Base-by-base conservation (phyloP, 306 rosid species). In the Rosa lucieae region DNA sequence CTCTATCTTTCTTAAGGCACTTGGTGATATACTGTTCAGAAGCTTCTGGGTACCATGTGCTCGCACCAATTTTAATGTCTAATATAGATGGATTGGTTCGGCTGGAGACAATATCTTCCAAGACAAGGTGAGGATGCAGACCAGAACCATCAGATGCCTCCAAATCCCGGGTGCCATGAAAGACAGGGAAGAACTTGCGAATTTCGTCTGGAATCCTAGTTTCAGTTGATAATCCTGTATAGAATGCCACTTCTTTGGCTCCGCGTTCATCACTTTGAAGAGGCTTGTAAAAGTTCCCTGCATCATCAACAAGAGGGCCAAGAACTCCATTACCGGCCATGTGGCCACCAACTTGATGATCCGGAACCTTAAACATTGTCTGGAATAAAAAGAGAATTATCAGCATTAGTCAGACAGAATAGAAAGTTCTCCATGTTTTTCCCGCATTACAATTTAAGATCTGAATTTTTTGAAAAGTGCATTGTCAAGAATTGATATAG, bases 281-380 rank as follows among this genome's bases (percentile, higher is more conserved):
- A 75, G 98, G 99, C 82, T 95, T 95, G 85, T 86, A 95, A 89
- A 91, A 95, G 49, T 49, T 77, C 52, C 99, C 98, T 2, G 90
- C 84, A 79, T 84, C 92, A 76, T 95, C 98, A 0, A 91, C 5
- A 1, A 91, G 90, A 23, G 99, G 98, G 65, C 99, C 98, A 7
- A 92, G 67, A 6, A 13, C 2, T n/a, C 97, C 99, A 49, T 70
- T 46, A 73, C 55, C 3, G 4, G 95, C 93, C 68, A 35, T 63
- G 82, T 95, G 99, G 9, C 98, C 99, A 8, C 94, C 99, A 59
- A 92, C 99, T 81, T 95, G 98, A 86, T 95, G 95, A 47, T 89
- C 94, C 1, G 98, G 98, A 51, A 85, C 81, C 87, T 84, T 95
- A 23, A 87, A 48, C 98, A 95, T 86, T 56, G 77, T 84, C 81